Evolutionary conservation across 23 red algal species (phyloP).

Genomic region (Gracilaria caudata): DNA sequence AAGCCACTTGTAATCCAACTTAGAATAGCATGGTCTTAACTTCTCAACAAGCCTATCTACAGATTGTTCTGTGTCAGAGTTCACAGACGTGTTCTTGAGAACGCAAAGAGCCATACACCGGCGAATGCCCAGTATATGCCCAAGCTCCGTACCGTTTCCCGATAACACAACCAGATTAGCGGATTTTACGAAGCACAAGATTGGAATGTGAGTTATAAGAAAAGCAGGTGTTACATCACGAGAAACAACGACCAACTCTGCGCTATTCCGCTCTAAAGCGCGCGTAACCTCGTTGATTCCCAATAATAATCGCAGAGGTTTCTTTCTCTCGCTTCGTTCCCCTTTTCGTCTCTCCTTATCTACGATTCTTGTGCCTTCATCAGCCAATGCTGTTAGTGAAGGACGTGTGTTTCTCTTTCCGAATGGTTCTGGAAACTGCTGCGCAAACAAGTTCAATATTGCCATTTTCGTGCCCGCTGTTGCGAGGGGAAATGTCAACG

Average conservation of each 20-base stretch:
- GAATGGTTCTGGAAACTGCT: slow-evolving; percentile 48
- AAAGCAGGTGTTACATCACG: slow-evolving; percentile 55
- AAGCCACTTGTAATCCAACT: slow-evolving; percentile 60
- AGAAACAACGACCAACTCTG: slow-evolving; percentile 43
- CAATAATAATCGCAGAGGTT: slow-evolving; percentile 28
- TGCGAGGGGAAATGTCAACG: slow-evolving; percentile 36
- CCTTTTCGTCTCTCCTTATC: neutral
- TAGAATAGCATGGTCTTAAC: slow-evolving; percentile 3
- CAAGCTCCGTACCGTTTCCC: slow-evolving; percentile 57
- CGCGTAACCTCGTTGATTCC: slow-evolving; percentile 72
- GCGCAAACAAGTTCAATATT: slow-evolving; percentile 9
- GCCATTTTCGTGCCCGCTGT: slow-evolving; percentile 9
- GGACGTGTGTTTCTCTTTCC: slow-evolving; percentile 10
- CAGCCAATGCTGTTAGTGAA: neutral
- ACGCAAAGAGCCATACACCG: slow-evolving; percentile 37
- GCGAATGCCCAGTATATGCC: slow-evolving; percentile 32
- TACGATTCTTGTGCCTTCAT: neutral
- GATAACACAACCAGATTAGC: slow-evolving; percentile 55
- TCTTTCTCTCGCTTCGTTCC: neutral
- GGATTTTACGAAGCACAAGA: slow-evolving; percentile 35
- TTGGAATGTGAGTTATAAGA: slow-evolving; percentile 52
- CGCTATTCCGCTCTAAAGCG: slow-evolving; percentile 32
- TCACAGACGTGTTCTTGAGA: neutral
- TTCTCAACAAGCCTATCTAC: slow-evolving; percentile 14
- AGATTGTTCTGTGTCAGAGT: neutral